Evolutionary conservation across 1,284 basidiomycete species (phyloP).

Genomic region (Omphalotus olearius): DNA sequence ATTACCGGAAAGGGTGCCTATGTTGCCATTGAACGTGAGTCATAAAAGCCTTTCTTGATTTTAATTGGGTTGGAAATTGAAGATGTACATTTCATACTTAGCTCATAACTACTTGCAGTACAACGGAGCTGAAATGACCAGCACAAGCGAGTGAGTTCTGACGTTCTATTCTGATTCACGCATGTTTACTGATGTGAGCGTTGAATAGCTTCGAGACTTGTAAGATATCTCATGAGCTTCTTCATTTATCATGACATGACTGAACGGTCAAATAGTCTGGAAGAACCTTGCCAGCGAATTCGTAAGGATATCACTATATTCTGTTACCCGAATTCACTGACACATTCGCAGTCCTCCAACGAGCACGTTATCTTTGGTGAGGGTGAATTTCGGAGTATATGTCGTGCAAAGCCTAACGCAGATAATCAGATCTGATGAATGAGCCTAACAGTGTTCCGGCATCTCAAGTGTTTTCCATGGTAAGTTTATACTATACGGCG

Average conservation of each 20-base stretch:
- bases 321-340: neutral
- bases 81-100: constrained; percentile 17
- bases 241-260: neutral
- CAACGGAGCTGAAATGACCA: constrained; percentile 45
- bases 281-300: constrained; percentile 50
- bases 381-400: neutral
- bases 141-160: constrained; percentile 39
- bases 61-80: neutral
- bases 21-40: constrained; percentile 52
- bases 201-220: constrained; percentile 46
- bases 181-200: constrained; percentile 5
- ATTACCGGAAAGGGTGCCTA: constrained; percentile 58
- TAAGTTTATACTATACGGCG: constrained; percentile 20
- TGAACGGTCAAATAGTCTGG: constrained; percentile 38
- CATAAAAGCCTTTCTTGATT: too few relatives aligned
- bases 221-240: constrained; percentile 21
- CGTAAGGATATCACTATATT: constrained; percentile 28
- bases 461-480: constrained; percentile 39
- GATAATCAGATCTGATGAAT: constrained; percentile 48
- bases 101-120: constrained; percentile 62
- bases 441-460: constrained; percentile 56
- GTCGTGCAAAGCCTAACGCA: neutral
- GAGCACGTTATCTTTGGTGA: constrained; percentile 49
- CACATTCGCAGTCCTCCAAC: constrained; percentile 39
- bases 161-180: neutral